Base-by-base conservation (phyloP, 768 basidiomycete genomes). In the Lactarius sp. region DNA sequence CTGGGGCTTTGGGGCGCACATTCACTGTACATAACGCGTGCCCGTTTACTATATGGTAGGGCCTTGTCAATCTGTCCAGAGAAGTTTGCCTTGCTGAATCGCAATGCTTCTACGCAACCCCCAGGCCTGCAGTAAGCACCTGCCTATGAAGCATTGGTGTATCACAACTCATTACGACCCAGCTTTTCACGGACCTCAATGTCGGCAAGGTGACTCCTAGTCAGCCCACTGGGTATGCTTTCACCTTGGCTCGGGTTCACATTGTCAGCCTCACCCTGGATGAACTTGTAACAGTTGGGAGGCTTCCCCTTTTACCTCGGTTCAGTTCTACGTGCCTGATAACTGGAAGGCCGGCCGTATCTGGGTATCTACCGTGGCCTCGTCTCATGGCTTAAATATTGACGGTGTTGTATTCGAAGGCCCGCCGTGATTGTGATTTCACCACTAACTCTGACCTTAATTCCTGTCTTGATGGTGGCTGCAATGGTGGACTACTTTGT, bases 1-100 rank as follows among this genome's bases (percentile, higher is more conserved):
- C 36, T n/a, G 14, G 14, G 27, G 42, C n/a, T 14, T 34, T 49
- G 53, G 73, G 64, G 16, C 69, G 70, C 33, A 75, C 72, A n/a
- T 76, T 79, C 68, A 78, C 75, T 1, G 76, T 79, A n/a, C 71
- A 71, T 71, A 79, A 79, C 65, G 71, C 66, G 46, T 78, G 77
- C 66, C 74, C 76, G 2, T 79, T 77, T 70, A 78, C 77, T 4
- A 74, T 78, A 54, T 79, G 77, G 78, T 77, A 59, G 2, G 27
- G 70, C 64, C 27, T 27, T 27, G 27, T 27, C 2, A 27, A 27
- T 27, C 27, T 27, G 27, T 27, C 27, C 2, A 27, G 27, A 27
- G 27, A 27, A 27, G 27, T 27, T 27, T 27, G 27, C 27, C 27
- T 27, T 27, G 27, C 12, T 52, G 20, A 56, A 39, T 34, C 37